A percentile compares a stretch with the other conserved stretches of the same genome.
Evolutionary conservation across 169 alveolate species (phyloP).

Genomic region (Plasmodium gonderi): DNA sequence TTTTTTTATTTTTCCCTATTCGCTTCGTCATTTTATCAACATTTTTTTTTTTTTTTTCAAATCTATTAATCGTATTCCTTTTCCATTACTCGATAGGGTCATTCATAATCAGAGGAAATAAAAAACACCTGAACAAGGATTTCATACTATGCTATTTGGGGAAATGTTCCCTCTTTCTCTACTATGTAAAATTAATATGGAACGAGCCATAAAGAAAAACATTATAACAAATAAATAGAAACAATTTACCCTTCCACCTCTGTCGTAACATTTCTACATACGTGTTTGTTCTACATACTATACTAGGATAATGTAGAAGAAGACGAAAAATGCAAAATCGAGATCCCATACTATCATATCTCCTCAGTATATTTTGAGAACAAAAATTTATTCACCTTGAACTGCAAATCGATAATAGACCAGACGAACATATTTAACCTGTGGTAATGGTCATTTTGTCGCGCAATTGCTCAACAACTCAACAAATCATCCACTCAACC

Average conservation of each 20-base stretch:
- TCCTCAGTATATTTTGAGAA: slow-evolving; percentile 13
- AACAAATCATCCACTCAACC: not conserved
- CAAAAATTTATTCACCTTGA: slow-evolving; percentile 4
- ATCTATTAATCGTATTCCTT: no score
- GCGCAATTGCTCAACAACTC: not conserved
- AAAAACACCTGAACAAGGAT: slow-evolving; percentile 17
- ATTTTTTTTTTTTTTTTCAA: not conserved
- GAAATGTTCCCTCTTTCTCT: slow-evolving; percentile 45
- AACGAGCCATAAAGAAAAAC: not conserved
- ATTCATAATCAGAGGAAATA: slow-evolving; percentile 14
- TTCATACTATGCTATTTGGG: slow-evolving; percentile 57
- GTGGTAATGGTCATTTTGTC: slow-evolving; percentile 11
- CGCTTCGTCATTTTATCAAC: no score
- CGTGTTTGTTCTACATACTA: not conserved
- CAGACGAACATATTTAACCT: slow-evolving; percentile 70
- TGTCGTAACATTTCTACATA: not conserved
- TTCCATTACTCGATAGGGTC: slow-evolving; percentile 12
- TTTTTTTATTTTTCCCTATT: not conserved
- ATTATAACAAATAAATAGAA: not conserved
- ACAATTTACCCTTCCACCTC: not conserved
- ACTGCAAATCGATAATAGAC: slow-evolving; percentile 62
- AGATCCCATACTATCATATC: slow-evolving; percentile 66
- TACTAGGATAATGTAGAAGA: slow-evolving; percentile 51
- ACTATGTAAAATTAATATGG: slow-evolving; percentile 10
- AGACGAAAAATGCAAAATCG: slow-evolving; percentile 71